Percentiles rank a stretch among this genome's conserved stretches.
Evolutionary conservation across 2,329 filamentous ascomycete species (phyloP).

Genomic region (Colletotrichum theobromicola): DNA sequence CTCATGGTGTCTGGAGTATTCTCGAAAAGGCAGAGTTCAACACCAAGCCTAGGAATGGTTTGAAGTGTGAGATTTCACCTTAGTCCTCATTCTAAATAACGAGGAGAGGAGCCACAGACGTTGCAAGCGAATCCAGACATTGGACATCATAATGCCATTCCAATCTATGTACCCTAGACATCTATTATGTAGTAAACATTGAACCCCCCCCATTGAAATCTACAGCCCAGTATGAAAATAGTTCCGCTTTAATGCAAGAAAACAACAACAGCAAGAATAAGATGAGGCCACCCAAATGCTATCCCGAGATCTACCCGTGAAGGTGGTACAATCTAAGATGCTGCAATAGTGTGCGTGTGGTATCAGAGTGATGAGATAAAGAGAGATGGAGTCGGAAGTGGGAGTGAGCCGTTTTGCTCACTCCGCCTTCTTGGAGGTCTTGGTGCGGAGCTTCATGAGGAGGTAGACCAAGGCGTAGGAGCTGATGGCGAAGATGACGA

Average conservation of each 20-base stretch:
- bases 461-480: conserved; percentile 54
- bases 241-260: neutral
- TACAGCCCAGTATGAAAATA: neutral
- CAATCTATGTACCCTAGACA: neutral
- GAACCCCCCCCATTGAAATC: neutral
- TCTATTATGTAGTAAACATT: neutral
- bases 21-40: neutral
- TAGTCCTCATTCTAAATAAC: neutral
- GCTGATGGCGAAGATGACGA: conserved; percentile 59
- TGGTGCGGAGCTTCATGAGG: conserved; percentile 54
- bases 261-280: neutral
- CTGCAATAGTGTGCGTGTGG: neutral
- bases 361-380: neutral
- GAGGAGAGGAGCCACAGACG: neutral
- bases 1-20: neutral
- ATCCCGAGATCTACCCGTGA: neutral
- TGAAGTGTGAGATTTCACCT: neutral
- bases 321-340: neutral
- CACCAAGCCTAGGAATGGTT: neutral
- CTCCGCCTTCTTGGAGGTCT: conserved; percentile 52
- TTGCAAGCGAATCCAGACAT: neutral
- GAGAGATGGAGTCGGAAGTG: neutral
- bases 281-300: neutral
- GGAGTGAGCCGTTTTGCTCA: conserved; percentile 23
- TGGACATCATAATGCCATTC: neutral